Evolutionary conservation across 2,329 filamentous ascomycete species (phyloP), one percentile per base, ranked within the genome.

Genomic region (Penicillium griseofulvum): DNA sequence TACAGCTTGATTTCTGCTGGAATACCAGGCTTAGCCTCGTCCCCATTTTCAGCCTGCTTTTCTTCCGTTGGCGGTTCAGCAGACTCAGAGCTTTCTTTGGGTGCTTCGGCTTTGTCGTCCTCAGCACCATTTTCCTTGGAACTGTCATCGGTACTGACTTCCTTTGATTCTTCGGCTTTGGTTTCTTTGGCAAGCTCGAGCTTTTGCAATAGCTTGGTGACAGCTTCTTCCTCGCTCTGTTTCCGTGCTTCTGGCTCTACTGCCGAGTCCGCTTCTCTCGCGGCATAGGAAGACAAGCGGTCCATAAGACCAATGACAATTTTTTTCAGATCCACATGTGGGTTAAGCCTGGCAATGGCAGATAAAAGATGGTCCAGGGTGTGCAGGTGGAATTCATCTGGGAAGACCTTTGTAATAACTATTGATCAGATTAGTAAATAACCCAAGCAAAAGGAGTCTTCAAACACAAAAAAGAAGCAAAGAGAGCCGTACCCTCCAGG

Each of bases 221-320:
- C 83, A 0, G 93, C 93, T 50, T 96, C 90, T 62, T 94, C 87
- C 74, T 99, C 94, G 28, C 85, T 80, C 73, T 90, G 88, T 59
- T 86, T 86, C 62, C 86, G 86, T 63, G 92, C 85, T 52, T 90
- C 87, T 5, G 83, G 80, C 65, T 93, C 86, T 37, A 87, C 84
- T 4, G 82, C 80, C 19, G 84, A 81, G 53, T 89, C 87, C 4
- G 90, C 84, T 74, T 97, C 93, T 54, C 92, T 84, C 65, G 94
- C 88, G n/a, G 94, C 93, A 73, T 96, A 99, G 52, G 91, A 88
- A 7, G 94, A 97, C 29, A 99, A 77, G 37, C 94, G 86, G 70
- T 99, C 93, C 95, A 99, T 99, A 57, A 99, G 80, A 26, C 93
- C 94, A 69, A 97, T 97, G 10, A 99, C 93, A 55, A 99, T 99